Evolutionary conservation across 345 rosid species (phyloP), one percentile per base, ranked within the genome.

Genomic region (Euphorbia pulcherrima): DNA sequence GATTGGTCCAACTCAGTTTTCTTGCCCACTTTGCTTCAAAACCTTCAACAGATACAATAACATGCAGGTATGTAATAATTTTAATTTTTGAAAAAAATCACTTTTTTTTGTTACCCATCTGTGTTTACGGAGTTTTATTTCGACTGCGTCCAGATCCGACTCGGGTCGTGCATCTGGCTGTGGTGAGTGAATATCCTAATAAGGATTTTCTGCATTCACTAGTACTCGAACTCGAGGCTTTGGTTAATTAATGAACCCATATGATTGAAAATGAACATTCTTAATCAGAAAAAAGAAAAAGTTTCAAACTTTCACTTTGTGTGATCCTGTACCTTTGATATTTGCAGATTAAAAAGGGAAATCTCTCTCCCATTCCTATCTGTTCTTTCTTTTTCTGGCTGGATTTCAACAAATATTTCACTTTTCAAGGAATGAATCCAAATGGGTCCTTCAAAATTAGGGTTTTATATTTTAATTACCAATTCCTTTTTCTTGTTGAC

Each of bases 11-110:
- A 90, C 97, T 1, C 99, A 95, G 81, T 95, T 92, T 77, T 87
- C 99, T 47, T 95, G 99, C 62, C 97, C 99, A 61, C 89, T 95
- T 64, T 95, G 98, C 86, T 90, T 86, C 89, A 95, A 95, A 82
- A 90, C 97, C 76, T 95, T 95, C 92, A 95, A 95, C 81, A 82
- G 99, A 84, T 95, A 95, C 88, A 92, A 92, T 82, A 95, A 92
- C 89, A 92, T 95, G 98, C 98, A 95, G 93, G 99, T 92, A 77
- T 71, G 23, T 65, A 17, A 2, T 59, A 1, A 5, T 23, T 33
- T 33, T 33, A 33, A 33, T 33, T 2, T 33, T 33, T 33, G 4
- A 33, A 33, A 3, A 33, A 33, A 3, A 2, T 33, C 7, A 33
- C n/a, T n/a, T n/a, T n/a, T n/a, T n/a, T n/a, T n/a, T n/a, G n/a